These are phyloP conservation scores for Fragilaria crotonensis DNA, from an alignment of 108 stramenopile genomes.

Conservation along the genomic window DNA sequence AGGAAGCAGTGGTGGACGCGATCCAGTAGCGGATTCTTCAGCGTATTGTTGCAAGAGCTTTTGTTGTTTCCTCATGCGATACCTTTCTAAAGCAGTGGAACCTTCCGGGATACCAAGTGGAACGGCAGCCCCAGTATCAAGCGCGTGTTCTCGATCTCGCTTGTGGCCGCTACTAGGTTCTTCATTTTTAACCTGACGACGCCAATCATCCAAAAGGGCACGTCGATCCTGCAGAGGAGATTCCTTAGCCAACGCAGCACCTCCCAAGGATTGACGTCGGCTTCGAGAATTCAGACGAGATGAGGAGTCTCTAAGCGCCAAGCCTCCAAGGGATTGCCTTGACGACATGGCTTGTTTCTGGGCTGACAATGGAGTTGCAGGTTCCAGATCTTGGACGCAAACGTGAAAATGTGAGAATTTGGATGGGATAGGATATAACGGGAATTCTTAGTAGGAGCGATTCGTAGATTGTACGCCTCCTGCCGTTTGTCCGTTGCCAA, in stretches of 20 bases:
- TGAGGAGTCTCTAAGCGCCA: neutral
- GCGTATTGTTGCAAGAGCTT: conserved; percentile 7
- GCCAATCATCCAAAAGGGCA: conserved; percentile 72
- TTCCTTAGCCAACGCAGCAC: neutral
- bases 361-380: no score
- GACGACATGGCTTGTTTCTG: no score
- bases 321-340: neutral
- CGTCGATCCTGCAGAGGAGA: conserved; percentile 52
- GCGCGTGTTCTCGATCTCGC: conserved; percentile 12
- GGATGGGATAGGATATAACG: no score
- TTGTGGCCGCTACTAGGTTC: neutral
- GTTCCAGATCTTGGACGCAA: no score
- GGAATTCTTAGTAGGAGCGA: no score
- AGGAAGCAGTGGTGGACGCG: neutral
- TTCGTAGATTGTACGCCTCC: no score
- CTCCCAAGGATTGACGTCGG: conserved; percentile 4
- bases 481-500: no score
- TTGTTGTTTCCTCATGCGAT: conserved; percentile 14
- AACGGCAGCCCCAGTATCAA: neutral
- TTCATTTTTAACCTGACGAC: conserved; percentile 13
- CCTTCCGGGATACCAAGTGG: neutral
- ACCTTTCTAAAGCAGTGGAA: conserved; percentile 18
- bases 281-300: conserved; percentile 5
- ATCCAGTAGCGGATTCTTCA: neutral
- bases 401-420: no score